These are phyloP conservation scores for Achlya hypogyna DNA, from an alignment of 352 stramenopile species.

Conservation along the genomic window DNA sequence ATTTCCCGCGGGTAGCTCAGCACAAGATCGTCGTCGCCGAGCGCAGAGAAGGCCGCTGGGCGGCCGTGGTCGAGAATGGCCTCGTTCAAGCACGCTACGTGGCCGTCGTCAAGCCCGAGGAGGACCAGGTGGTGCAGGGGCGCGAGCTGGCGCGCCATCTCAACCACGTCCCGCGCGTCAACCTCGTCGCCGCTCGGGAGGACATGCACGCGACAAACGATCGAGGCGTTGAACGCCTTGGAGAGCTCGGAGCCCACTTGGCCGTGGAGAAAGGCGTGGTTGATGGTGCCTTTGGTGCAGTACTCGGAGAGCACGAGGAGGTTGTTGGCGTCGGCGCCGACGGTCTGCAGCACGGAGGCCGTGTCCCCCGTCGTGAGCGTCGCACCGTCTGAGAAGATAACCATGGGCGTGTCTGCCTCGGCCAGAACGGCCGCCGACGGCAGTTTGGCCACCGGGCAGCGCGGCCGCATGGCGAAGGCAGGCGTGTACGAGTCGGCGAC, in stretches of 20 bases:
- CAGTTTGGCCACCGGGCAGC: too few relatives aligned
- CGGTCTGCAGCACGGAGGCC: constrained; percentile 44
- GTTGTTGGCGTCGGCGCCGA: constrained; percentile 65
- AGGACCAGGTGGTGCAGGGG: constrained; percentile 52
- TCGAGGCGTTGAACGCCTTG: constrained; percentile 55
- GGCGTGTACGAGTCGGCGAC: constrained; percentile 50
- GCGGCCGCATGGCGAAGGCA: too few relatives aligned
- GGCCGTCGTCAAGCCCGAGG: neutral
- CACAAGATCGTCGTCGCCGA: constrained; percentile 13
- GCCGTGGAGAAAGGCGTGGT: constrained; percentile 75
- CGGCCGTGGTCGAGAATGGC: neutral
- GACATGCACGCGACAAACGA: constrained; percentile 75
- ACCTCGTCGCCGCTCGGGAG: constrained; percentile 79
- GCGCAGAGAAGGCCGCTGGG: neutral
- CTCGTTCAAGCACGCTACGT: neutral
- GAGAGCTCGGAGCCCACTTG: constrained; percentile 54
- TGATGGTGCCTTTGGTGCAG: constrained; percentile 68
- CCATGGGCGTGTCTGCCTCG: constrained; percentile 46
- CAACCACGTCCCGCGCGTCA: constrained; percentile 75
- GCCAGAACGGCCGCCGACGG: constrained; percentile 70
- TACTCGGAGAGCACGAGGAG: constrained; percentile 78
- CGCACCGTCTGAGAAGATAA: constrained; percentile 70
- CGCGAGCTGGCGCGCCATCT: constrained; percentile 45
- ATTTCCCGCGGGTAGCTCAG: neutral
- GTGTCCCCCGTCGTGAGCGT: constrained; percentile 70